These are phyloP conservation scores for Entoloma clypeatum DNA, from an alignment of 1,284 basidiomycete species.

Conservation along the genomic window DNA sequence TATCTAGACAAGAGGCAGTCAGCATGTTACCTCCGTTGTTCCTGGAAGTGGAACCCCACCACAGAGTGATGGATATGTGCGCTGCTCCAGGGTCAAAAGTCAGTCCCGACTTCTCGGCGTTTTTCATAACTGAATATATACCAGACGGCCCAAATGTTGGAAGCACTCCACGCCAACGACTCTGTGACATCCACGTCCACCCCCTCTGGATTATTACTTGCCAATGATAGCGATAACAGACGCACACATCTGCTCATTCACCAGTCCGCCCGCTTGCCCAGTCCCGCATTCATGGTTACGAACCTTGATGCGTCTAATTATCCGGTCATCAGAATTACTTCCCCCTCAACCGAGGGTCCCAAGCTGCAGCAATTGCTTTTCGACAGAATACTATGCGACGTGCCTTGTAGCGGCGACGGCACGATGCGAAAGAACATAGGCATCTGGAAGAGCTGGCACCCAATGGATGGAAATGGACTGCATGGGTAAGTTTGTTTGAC, in stretches of 20 bases:
- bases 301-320: slow-evolving; percentile 94
- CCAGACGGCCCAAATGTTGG: slow-evolving; percentile 86
- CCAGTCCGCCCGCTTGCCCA: slow-evolving; percentile 93
- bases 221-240: slow-evolving; percentile 92
- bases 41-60: slow-evolving; percentile 91
- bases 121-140: background rate
- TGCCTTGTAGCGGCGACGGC: slow-evolving; percentile 97
- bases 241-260: slow-evolving; percentile 97
- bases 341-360: slow-evolving; percentile 19
- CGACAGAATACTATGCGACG: slow-evolving; percentile 94
- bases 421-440: slow-evolving; percentile 93
- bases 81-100: slow-evolving; percentile 99
- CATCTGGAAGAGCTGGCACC: slow-evolving; percentile 94
- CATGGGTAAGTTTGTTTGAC: slow-evolving; percentile 58
- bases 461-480: slow-evolving; percentile 86
- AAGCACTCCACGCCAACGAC: slow-evolving; percentile 78
- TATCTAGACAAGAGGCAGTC: slow-evolving; percentile 96
- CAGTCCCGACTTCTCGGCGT: slow-evolving; percentile 8
- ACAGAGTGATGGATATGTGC: slow-evolving; percentile 94
- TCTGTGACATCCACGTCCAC: slow-evolving; percentile 57
- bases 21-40: slow-evolving; percentile 98
- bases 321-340: slow-evolving; percentile 65
- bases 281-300: slow-evolving; percentile 90
- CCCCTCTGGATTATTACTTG: slow-evolving; percentile 78
- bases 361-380: slow-evolving; percentile 59